Percentiles rank a stretch among this genome's conserved stretches.
These are phyloP conservation scores for Rhynchospora tenuis DNA, from an alignment of 176 grass and related monocot genomes.

Conservation along the genomic window DNA sequence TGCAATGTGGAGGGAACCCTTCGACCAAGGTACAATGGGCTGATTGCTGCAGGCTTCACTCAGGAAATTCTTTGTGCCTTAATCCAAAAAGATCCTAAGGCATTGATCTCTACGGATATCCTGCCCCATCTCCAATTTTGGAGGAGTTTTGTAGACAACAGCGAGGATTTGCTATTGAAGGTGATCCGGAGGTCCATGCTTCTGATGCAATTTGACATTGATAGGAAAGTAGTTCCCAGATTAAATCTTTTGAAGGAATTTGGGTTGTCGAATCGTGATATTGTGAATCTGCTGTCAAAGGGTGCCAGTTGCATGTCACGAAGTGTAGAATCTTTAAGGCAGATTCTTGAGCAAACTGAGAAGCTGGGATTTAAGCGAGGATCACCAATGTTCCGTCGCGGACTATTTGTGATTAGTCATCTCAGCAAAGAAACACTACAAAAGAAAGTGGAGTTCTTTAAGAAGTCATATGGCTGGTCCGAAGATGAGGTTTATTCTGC, in stretches of 20 bases:
- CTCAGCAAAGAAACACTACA: neutral
- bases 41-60: neutral
- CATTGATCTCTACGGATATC: neutral
- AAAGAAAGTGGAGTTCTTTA: neutral
- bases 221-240: neutral
- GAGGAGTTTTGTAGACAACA: neutral
- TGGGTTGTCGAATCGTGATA: neutral
- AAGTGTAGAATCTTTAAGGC: neutral
- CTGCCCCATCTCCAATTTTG: constrained; percentile 18
- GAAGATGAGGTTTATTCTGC: neutral
- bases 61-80: neutral
- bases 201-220: neutral
- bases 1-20: neutral
- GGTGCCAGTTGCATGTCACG: neutral
- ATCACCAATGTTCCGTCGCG: neutral
- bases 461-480: neutral
- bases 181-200: neutral
- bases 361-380: neutral
- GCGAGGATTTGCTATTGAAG: neutral
- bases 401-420: neutral
- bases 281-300: neutral
- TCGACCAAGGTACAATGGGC: neutral
- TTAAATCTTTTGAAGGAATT: neutral
- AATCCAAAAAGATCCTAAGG: neutral
- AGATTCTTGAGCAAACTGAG: neutral